Base-by-base conservation (phyloP, 495 filamentous ascomycete genomes). In the Penicillium mononematosum region DNA sequence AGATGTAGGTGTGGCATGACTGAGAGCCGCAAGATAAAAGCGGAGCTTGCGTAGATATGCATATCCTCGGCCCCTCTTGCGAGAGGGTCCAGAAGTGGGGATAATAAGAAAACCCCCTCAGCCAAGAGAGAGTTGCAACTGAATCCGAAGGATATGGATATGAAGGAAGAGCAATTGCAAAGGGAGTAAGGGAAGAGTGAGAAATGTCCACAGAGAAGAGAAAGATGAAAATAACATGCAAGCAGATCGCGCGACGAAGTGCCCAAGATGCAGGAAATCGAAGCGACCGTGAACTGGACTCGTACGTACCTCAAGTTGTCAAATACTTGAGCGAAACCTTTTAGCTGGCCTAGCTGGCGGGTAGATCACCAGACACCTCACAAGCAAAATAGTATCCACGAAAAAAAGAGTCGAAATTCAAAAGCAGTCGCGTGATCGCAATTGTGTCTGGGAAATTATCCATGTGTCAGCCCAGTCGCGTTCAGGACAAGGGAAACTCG, bases 1-100 rank as follows among this genome's bases (percentile, higher is more conserved):
- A 66, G 43, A 55, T 58, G 34, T 54, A 20, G 7, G 53, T 29
- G 52, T 65, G 62, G 62, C 59, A 68, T 68, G 62, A 65, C 53
- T 41, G 45, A 24, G 62, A 59, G 65, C 42, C 49, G 56, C 62
- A 54, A 58, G 50, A 45, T 20, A 54, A 62, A 48, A 61, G 59
- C 52, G 65, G 58, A 59, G 51, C 32, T 16, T 42, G 36, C 19
- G 53, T 8, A 39, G 14, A 47, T 55, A 45, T 45, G 53, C 22
- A 55, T 20, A 20, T 55, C 32, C 43, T 17, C 32, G 43, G 43
- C 43, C 53, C 53, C 53, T 55, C 43, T 47, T 29, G 4, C 20
- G 12, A 45, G 43, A 53, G 36, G 36, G 36, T 42, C 49, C 49
- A n/a, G 14, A 52, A 29, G 32, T 41, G 49, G 32, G 36, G 32